Base-by-base conservation (phyloP, 257 asterid species). In the Forsythia suspensa region DNA sequence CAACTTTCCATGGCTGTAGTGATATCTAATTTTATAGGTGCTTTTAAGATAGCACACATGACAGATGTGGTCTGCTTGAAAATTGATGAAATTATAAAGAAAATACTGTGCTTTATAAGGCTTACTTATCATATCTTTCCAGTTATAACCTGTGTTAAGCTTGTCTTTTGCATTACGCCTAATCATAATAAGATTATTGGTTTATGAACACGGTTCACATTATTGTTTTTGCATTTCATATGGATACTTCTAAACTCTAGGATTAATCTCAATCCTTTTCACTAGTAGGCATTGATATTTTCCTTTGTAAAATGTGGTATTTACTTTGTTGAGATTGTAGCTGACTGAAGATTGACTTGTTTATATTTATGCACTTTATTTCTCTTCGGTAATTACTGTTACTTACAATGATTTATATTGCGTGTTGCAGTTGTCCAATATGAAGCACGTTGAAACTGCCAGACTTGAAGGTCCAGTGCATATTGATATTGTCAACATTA, bases 341-440 rank as follows among this genome's bases (percentile, higher is more conserved):
- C 21, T 2, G 51, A 40, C 73, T 66, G 39, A 21, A 37, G 73
- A 61, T 2, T 15, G 6, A 13, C 24, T 10, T 75, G 13, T 39
- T 12, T 3, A 72, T 76, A 41, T 12, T 37, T 18, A 71, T 10
- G 7, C 39, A 63, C 9, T 29, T 8, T 20, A 18, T 42, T 63
- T 52, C 34, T 63, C 63, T 67, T 70, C 36, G 29, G 29, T 55
- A 67, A 80, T n/a, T 6, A 2, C 0, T 51, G 46, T 20, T 3
- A 63, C 39, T 24, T 29, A 29, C 34, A 29, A 24, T 59, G 37
- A 38, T 65, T 73, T 43, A 6, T 8, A 8, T 55, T 69, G 21
- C 37, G 5, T n/a, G 21, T 8, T 86, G 93, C 93, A 90, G 91
- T 88, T 89, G 91, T 90, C 69, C 91, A 89, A 79, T 86, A 86